Base-by-base conservation (phyloP, 192 early-diverging fungal species). In the Ramicandelaber brevisporus region DNA sequence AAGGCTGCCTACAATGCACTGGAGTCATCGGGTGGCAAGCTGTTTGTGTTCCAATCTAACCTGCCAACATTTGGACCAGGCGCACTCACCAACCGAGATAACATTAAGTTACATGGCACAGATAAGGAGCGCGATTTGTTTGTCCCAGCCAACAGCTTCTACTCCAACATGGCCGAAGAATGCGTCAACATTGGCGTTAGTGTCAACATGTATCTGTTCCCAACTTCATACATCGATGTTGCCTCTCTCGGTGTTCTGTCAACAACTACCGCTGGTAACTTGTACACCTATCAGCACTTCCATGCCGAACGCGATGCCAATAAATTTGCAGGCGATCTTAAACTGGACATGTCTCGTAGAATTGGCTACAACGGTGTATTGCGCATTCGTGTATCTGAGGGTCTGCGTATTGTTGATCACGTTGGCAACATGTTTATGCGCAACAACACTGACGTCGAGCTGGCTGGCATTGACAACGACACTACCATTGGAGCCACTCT, bases 371-470 rank as follows among this genome's bases (percentile, higher is more conserved):
- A 85, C 41, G 82, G 63, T 0, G 56, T 93, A 12, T 40, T 95
- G 49, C 65, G 89, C 26, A 65, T 98, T 17, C 71, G 92, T 18
- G 72, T 67, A 19, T 98, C 92, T 1, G 78, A 83, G 18, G 87
- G 86, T 43, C 53, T 92, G 28, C 68, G 69, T 12, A 59, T 86
- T 9, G 52, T 63, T 2, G 80, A 96, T 27, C 74, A 96, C 36
- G 75, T 77, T 37, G 92, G 92, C 27, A 93, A 93, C 59, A 76
- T 93, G 46, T 72, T 63, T 38, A 85, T 87, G 73, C 71, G 68
- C 33, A 93, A 85, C 47, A 58, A 59, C 3, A 88, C 81, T 3
- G 92, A 98, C 40, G 48, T 98, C 16, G 85, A 93, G 53, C 46
- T 92, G 16, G 87, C 74, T 2, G 85, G 89, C 3, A 57, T 95